A percentile compares a stretch with the other conserved stretches of the same genome.
phyloP scores from a whole-genome alignment of 441 rosid genomes.

The Adansonia grandidieri region DNA sequence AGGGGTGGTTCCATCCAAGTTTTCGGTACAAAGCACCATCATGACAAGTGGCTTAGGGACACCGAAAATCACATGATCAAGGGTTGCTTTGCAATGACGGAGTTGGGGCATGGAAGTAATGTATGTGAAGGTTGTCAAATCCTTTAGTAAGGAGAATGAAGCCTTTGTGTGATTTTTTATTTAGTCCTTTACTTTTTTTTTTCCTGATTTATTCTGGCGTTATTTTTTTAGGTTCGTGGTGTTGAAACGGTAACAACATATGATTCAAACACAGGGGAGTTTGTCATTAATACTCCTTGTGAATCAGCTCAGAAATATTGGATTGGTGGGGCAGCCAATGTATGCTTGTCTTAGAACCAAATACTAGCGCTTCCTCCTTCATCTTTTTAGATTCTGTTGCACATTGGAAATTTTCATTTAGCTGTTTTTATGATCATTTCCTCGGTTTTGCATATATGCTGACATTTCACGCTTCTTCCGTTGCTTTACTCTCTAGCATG shows the following conservation, averaged over 20 bases:
- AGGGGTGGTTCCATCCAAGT: conserved; percentile 84
- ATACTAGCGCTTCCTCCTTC: neutral
- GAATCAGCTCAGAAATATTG: conserved; percentile 98
- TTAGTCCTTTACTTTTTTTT: conserved; percentile 1
- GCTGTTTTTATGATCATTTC: neutral
- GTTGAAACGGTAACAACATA: conserved; percentile 89
- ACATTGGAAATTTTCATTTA: neutral
- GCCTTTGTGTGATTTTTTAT: conserved; percentile 1
- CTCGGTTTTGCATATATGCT: conserved; percentile 23
- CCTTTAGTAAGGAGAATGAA: neutral
- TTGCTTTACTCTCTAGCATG: conserved; percentile 56
- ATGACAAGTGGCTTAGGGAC: conserved; percentile 79
- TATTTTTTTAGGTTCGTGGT: conserved; percentile 69
- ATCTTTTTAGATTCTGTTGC: neutral
- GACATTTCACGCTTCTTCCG: conserved; percentile 28
- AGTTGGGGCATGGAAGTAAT: conserved; percentile 97
- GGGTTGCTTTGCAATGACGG: conserved; percentile 96
- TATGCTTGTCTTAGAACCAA: conserved; percentile 31
- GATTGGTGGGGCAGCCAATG: conserved; percentile 96
- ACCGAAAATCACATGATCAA: conserved; percentile 65
- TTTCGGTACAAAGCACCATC: conserved; percentile 82
- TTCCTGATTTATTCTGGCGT: conserved; percentile 2
- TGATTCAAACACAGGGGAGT: conserved; percentile 68
- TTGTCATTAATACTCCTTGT: conserved; percentile 84
- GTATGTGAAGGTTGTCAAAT: neutral